Percentiles rank a stretch among this genome's conserved stretches.
phyloP scores from a whole-genome alignment of 1,139 yeast species.

The Hyphopichia khmerensis region DNA sequence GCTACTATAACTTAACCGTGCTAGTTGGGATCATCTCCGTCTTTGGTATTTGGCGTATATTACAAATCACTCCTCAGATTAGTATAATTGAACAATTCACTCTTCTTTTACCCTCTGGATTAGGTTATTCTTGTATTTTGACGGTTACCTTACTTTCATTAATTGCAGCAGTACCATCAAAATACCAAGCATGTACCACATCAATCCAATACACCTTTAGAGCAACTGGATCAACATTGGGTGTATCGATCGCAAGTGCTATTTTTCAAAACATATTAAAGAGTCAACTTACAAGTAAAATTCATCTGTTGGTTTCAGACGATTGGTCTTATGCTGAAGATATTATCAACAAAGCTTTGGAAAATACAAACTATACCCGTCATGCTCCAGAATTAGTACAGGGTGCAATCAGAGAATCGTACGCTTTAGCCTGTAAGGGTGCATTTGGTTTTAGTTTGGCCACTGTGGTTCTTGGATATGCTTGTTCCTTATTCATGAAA shows the following conservation, averaged over 20 bases:
- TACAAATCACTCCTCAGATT: conserved; percentile 38
- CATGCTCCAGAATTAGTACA: conserved; percentile 50
- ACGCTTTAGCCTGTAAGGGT: conserved; percentile 49
- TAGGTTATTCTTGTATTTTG: conserved; percentile 59
- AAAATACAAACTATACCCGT: conserved; percentile 55
- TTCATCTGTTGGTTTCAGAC: conserved; percentile 23
- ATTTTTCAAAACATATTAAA: conserved; percentile 48
- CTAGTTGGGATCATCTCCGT: conserved; percentile 44
- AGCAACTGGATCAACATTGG: conserved; percentile 72
- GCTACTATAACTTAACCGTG: conserved; percentile 53
- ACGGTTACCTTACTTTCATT: conserved; percentile 67
- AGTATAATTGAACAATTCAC: conserved; percentile 35
- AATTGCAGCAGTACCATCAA: conserved; percentile 61
- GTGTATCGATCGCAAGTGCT: conserved; percentile 68
- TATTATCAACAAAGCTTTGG: conserved; percentile 52
- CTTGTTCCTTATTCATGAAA: conserved; percentile 37
- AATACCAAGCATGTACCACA: conserved; percentile 70
- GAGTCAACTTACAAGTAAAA: conserved; percentile 14
- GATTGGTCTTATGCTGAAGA: conserved; percentile 33
- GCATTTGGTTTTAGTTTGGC: conserved; percentile 51
- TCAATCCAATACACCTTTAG: conserved; percentile 75
- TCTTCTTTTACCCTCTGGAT: conserved; percentile 47
- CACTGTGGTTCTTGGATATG: conserved; percentile 36
- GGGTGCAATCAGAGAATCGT: conserved; percentile 46
- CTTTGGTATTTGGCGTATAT: conserved; percentile 45